Evolutionary conservation across 768 basidiomycete genomes (phyloP), one percentile per base, ranked within the genome.

Genomic region (Boletus subparvulus): DNA sequence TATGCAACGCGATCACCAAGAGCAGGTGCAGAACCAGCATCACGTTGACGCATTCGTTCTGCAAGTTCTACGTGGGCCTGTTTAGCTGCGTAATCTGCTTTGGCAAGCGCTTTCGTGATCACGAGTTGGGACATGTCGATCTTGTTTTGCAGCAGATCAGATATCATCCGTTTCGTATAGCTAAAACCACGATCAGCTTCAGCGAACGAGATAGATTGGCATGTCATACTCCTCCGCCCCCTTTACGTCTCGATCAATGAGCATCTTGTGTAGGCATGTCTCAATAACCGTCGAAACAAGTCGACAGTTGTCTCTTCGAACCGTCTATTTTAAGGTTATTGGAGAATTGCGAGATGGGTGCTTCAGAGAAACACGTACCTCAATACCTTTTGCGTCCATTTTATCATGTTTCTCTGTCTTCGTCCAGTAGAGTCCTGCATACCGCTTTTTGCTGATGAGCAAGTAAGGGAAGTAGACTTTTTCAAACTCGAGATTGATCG

Each of bases 331-430:
- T 24, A 43, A 47, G 9, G 12, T 53, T 3, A 21, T 55, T 13
- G 47, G 30, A 30, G 19, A 44, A 30, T 17, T 3, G 7, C 26
- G 12, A 21, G 10, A 43, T 4, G 2, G 1, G n/a, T 26, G 1
- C 12, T n/a, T 28, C 35, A 10, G 21, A 33, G 9, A 12, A 11
- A 36, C 33, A 65, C 83, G 3, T 52, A 94, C 95, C 83, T 99
- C 97, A 55, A 99, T 98, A 67, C 97, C 97, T 76, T 99, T 99
- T 2, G 96, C 90, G 64, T 99, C 97, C 97, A 98, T 98, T 76
- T 98, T 98, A 73, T 99, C 97, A 64, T 91, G 96, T 69, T 94
- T 97, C 41, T 98, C 95, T 13, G 88, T 77, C 61, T 84, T 87
- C 2, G 97, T 98, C 97, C 97, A 99, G 69, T 99, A 98, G 55